phyloP scores from a whole-genome alignment of 2,329 filamentous ascomycete genomes.

The Ophiocordyceps robertsii region DNA sequence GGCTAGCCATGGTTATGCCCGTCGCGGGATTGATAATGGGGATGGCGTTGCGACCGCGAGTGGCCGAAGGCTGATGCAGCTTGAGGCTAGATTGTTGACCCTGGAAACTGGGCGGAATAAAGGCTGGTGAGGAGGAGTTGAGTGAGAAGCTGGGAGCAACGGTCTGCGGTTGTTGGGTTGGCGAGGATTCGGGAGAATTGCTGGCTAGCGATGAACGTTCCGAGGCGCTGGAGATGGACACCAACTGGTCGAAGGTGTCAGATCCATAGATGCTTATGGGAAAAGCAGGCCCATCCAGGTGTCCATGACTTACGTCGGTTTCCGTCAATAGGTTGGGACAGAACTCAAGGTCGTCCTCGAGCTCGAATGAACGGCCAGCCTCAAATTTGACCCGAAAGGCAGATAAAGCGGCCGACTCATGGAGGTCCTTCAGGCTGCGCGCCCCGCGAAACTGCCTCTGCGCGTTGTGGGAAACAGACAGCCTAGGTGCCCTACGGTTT shows the following conservation, averaged over 20 bases:
- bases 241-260: conserved; percentile 41
- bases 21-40: conserved; percentile 95
- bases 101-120: conserved; percentile 52
- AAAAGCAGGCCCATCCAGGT: conserved; percentile 3
- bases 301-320: conserved; percentile 60
- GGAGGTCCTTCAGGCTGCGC: conserved; percentile 74
- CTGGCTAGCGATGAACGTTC: conserved; percentile 92
- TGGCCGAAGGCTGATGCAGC: conserved; percentile 80
- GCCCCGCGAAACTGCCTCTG: conserved; percentile 81
- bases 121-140: conserved; percentile 52
- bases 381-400: conserved; percentile 83
- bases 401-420: conserved; percentile 61
- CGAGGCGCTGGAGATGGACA: conserved; percentile 84
- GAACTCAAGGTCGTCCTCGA: conserved; percentile 94
- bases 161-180: conserved; percentile 74
- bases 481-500: conserved; percentile 69
- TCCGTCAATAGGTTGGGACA: conserved; percentile 87
- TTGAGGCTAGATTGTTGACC: conserved; percentile 57
- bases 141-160: conserved; percentile 66
- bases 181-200: conserved; percentile 84
- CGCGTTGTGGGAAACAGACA: conserved; percentile 67
- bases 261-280: too few relatives aligned
- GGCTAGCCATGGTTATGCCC: conserved; percentile 76
- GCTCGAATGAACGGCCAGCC: conserved; percentile 81
- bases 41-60: conserved; percentile 85